Conservation (phyloP, 139 green algal species). For the Chlorella sp. region DNA sequence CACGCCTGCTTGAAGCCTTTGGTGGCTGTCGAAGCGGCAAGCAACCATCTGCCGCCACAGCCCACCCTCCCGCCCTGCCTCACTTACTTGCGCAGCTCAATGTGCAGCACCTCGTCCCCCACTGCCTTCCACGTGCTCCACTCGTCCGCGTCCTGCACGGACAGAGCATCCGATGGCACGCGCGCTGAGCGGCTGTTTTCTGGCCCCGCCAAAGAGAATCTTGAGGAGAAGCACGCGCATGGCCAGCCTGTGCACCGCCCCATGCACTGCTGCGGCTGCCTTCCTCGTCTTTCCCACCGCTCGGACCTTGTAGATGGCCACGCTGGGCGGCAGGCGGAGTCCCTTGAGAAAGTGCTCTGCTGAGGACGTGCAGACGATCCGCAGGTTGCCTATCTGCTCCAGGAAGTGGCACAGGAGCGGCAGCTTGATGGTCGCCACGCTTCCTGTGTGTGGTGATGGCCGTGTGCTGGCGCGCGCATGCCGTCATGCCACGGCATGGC, state of each 20-base stretch:
- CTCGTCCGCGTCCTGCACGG: slow-evolving; percentile 17
- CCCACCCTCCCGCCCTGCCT: too few species aligned
- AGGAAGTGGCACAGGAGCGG: slow-evolving; percentile 3
- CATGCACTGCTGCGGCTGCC: background rate
- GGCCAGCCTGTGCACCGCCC: background rate
- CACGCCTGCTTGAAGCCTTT: background rate
- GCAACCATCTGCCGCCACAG: too few species aligned
- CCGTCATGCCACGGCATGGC: background rate
- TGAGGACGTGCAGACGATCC: slow-evolving; percentile 9
- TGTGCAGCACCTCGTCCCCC: slow-evolving; percentile 88
- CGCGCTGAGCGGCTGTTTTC: background rate
- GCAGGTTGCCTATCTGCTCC: slow-evolving; percentile 3
- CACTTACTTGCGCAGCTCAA: slow-evolving; percentile 80
- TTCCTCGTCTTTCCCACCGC: too few species aligned
- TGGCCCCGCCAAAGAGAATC: background rate
- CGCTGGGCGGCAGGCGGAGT: background rate
- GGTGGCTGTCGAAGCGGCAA: background rate
- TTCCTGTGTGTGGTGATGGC: slow-evolving; percentile 15
- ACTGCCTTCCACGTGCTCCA: slow-evolving; percentile 15
- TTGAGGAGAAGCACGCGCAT: background rate
- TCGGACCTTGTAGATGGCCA: background rate
- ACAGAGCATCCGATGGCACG: background rate
- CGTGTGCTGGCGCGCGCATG: background rate
- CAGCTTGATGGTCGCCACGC: slow-evolving; percentile 19
- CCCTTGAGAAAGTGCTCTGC: slow-evolving; percentile 8